phyloP scores from a whole-genome alignment of 2,329 filamentous ascomycete genomes.

The Xylariaceae sp. region DNA sequence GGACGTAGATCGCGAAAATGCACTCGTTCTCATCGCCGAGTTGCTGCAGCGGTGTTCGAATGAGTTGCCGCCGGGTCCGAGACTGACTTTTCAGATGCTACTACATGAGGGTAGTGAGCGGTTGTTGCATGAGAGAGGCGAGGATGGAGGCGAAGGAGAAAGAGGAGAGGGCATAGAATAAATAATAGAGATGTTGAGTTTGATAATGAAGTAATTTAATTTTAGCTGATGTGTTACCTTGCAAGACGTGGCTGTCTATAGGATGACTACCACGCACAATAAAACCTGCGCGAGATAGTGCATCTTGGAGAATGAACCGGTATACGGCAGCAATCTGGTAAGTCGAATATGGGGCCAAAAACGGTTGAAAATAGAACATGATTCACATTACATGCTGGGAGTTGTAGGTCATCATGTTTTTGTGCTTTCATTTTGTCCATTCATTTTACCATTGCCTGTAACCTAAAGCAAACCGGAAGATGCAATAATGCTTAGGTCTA shows the following conservation, averaged over 20 bases:
- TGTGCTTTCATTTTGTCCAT: slow-evolving; percentile 38
- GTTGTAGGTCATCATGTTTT: slow-evolving; percentile 4
- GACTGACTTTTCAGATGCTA: slow-evolving; percentile 54
- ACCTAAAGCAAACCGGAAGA: slow-evolving; percentile 45
- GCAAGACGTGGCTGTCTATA: too few relatives aligned
- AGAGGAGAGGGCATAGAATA: too few relatives aligned
- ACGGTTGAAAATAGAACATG: background rate
- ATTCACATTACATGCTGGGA: background rate
- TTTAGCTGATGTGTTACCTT: too few relatives aligned
- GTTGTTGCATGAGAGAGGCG: slow-evolving; percentile 14
- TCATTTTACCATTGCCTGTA: slow-evolving; percentile 43
- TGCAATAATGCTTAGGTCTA: slow-evolving; percentile 41
- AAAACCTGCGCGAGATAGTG: too few relatives aligned
- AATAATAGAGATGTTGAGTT: too few relatives aligned
- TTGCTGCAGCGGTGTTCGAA: slow-evolving; percentile 54
- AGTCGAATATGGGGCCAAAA: too few relatives aligned
- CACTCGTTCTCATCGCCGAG: slow-evolving; percentile 63
- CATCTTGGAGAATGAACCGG: too few relatives aligned
- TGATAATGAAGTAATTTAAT: too few relatives aligned
- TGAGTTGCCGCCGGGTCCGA: slow-evolving; percentile 49
- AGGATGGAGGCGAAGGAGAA: background rate
- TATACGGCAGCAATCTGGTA: too few relatives aligned
- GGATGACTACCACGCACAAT: too few relatives aligned
- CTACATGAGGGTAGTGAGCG: slow-evolving; percentile 56
- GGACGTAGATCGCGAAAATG: slow-evolving; percentile 66